Evolutionary conservation across 208 protist genomes (phyloP).

Genomic region (Leishmania aethiopica): DNA sequence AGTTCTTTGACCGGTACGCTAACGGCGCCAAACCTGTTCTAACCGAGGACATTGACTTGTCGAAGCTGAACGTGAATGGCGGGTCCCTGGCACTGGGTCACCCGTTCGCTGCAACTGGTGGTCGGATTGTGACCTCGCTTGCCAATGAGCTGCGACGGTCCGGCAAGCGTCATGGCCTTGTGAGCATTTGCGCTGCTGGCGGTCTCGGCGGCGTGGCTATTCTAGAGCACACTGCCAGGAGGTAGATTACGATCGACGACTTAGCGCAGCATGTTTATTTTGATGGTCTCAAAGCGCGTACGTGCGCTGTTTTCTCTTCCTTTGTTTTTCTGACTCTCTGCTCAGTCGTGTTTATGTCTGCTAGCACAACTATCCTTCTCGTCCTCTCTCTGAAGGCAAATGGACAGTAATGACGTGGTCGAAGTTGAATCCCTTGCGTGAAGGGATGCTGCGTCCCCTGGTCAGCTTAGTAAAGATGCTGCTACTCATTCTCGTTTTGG

Average conservation of each 20-base stretch:
- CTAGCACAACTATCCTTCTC: neutral
- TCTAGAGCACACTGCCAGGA: conserved; percentile 63
- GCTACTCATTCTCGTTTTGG: neutral
- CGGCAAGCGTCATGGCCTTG: conserved; percentile 74
- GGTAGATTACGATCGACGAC: conserved; percentile 1
- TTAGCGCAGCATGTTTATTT: neutral
- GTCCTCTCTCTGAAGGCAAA: neutral
- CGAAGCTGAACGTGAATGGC: conserved; percentile 85
- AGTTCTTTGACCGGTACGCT: conserved; percentile 74
- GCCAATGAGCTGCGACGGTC: conserved; percentile 81
- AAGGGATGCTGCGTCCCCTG: neutral
- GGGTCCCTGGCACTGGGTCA: conserved; percentile 84
- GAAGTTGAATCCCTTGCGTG: neutral
- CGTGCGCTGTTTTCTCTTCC: neutral
- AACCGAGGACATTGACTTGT: conserved; percentile 55
- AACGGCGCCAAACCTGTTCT: conserved; percentile 37
- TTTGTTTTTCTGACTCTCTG: neutral
- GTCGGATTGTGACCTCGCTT: conserved; percentile 74
- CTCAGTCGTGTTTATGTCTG: neutral
- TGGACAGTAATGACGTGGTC: neutral
- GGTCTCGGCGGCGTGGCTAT: conserved; percentile 78
- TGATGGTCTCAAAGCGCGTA: neutral
- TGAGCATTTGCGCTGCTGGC: conserved; percentile 91
- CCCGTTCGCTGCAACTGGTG: conserved; percentile 89
- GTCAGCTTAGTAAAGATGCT: neutral